Base-by-base conservation (phyloP, 1,284 basidiomycete genomes). In the Flammula alnicola region DNA sequence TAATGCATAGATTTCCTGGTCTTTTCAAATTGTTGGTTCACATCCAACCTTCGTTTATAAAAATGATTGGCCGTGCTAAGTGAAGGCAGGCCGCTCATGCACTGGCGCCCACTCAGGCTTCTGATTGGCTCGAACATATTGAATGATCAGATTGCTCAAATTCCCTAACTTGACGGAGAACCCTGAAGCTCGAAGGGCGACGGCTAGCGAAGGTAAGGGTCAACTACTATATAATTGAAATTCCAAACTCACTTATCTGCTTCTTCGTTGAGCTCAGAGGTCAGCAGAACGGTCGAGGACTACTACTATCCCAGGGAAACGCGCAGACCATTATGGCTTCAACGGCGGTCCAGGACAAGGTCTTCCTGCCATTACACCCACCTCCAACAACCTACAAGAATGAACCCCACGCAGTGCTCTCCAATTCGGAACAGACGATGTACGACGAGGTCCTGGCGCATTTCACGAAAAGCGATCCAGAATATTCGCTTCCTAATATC, bases 381-480 rank as follows among this genome's bases (percentile, higher is more conserved):
- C 68, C 70, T 22, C 53, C 67, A 26, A 54, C 60, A 1, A 47
- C 52, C 38, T 59, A 68, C 37, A 58, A 68, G 20, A 59, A 63
- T 36, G 60, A 69, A 33, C 70, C 73, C 8, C 68, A 66, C 0
- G 63, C 58, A 12, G 59, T 63, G 6, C 66, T 87, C 16, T 71
- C 75, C 1, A 70, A 74, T 10, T 67, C 67, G 5, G 79, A 88
- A 50, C 72, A 75, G 52, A 70, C 68, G 46, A 73, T 81, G 67
- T 80, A 81, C 55, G 67, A 79, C 19, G 69, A 73, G 33, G 81
- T 91, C 9, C 69, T 85, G 35, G 70, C 68, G 7, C 81, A 90
- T 63, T 89, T 91, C 59, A 60, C 75, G 5, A 64, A 66, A 16
- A 59, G 72, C 0, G 73, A 71, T 6, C 55, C 54, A 2, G 50